Evolutionary conservation across 2,329 filamentous ascomycete genomes (phyloP).

Genomic region (Verticillium isaacii): DNA sequence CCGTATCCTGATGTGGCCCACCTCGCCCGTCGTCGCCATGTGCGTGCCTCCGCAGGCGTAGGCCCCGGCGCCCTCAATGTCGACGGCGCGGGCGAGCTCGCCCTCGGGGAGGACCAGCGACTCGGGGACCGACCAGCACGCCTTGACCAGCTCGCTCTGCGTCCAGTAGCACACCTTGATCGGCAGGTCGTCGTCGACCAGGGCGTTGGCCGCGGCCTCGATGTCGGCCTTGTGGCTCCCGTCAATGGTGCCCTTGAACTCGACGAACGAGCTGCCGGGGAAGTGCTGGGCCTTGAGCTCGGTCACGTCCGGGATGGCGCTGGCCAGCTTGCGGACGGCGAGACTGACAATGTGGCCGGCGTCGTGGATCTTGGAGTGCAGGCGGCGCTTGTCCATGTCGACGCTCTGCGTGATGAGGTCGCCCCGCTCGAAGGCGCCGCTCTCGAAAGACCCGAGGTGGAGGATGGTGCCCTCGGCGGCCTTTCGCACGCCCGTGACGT

Average conservation of each 20-base stretch:
- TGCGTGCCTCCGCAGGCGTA: conserved; percentile 77
- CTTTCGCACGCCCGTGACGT: conserved; percentile 53
- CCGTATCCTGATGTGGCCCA: conserved; percentile 58
- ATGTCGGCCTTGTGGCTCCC: conserved; percentile 58
- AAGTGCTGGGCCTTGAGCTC: conserved; percentile 71
- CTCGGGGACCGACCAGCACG: conserved; percentile 37
- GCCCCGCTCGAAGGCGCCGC: conserved; percentile 30
- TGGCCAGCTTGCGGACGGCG: conserved; percentile 57
- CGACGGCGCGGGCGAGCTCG: conserved; percentile 61
- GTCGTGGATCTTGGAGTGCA: conserved; percentile 67
- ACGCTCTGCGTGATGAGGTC: conserved; percentile 51
- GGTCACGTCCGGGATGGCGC: conserved; percentile 47
- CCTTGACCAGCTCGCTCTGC: conserved; percentile 45
- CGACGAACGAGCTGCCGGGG: conserved; percentile 61
- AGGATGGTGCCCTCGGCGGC: conserved; percentile 53
- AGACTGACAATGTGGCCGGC: conserved; percentile 68
- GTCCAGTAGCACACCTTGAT: conserved; percentile 65
- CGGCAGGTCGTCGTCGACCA: conserved; percentile 48
- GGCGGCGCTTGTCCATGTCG: conserved; percentile 52
- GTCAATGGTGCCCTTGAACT: conserved; percentile 64
- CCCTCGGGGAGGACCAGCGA: conserved; percentile 36
- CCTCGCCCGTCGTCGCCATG: conserved; percentile 54
- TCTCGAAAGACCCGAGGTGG: conserved; percentile 57
- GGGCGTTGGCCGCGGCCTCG: conserved; percentile 56
- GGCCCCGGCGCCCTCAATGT: conserved; percentile 61